Percentiles rank a stretch among this genome's conserved stretches.
Evolutionary conservation across 2,329 filamentous ascomycete genomes (phyloP).

Genomic region (Apiospora sp.): DNA sequence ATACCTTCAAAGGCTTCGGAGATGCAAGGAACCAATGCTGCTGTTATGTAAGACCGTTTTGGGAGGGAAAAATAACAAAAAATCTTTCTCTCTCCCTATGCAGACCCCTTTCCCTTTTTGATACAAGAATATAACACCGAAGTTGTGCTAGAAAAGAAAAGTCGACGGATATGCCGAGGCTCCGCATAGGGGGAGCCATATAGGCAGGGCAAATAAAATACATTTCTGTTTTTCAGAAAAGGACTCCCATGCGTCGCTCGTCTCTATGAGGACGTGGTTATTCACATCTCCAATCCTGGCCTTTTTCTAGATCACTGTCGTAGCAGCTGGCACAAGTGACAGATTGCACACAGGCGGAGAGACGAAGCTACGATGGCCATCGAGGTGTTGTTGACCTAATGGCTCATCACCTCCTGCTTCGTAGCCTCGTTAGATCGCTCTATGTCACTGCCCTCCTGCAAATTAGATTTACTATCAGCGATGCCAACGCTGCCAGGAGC

Average conservation of each 20-base stretch:
- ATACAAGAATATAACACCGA: constrained; percentile 7
- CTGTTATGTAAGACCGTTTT: not conserved
- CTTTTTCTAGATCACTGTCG: not conserved
- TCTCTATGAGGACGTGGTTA: not conserved
- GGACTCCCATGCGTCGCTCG: not conserved
- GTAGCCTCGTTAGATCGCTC: constrained; percentile 29
- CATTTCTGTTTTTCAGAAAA: not conserved
- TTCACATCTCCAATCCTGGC: not conserved
- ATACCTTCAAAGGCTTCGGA: not conserved
- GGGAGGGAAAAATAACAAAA: not conserved
- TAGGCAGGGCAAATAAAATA: constrained; percentile 12
- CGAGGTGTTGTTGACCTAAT: constrained; percentile 29
- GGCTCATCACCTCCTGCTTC: constrained; percentile 41
- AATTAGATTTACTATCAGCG: constrained; percentile 24
- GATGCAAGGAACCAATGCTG: constrained; percentile 5
- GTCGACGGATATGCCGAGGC: not conserved
- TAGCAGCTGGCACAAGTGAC: not conserved
- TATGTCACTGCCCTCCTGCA: constrained; percentile 26
- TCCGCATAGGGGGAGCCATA: not conserved
- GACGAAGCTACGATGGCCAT: not conserved
- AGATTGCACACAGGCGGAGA: not conserved
- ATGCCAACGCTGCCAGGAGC: constrained; percentile 31
- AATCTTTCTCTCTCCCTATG: not conserved
- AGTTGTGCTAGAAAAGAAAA: not conserved
- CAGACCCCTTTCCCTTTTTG: constrained; percentile 8